These are phyloP conservation scores for Lasiosphaeria miniovina DNA, from an alignment of 495 filamentous ascomycete species.

Conservation along the genomic window DNA sequence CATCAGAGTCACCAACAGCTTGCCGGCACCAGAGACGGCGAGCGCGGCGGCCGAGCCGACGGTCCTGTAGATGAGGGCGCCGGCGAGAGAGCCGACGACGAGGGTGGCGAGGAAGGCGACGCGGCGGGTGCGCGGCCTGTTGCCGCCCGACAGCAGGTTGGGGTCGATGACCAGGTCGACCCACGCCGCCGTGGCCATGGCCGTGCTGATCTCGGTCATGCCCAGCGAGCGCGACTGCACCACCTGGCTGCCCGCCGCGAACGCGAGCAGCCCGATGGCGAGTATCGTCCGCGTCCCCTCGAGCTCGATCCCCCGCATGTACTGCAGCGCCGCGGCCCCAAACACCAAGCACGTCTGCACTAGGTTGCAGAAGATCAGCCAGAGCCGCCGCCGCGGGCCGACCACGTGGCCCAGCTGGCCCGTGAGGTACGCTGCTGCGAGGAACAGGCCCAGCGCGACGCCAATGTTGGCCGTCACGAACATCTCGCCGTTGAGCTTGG, in stretches of 20 bases:
- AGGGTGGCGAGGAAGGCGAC: slow-evolving; percentile 50
- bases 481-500: slow-evolving; percentile 44
- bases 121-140: slow-evolving; percentile 51
- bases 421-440: slow-evolving; percentile 50
- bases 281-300: slow-evolving; percentile 37
- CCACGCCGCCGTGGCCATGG: slow-evolving; percentile 65
- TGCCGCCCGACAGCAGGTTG: slow-evolving; percentile 39
- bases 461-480: slow-evolving; percentile 53
- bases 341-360: slow-evolving; percentile 56
- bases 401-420: slow-evolving; percentile 56
- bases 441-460: slow-evolving; percentile 52
- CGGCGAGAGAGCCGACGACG: slow-evolving; percentile 51
- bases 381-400: slow-evolving; percentile 47
- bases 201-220: slow-evolving; percentile 63
- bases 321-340: slow-evolving; percentile 47
- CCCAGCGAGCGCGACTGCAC: slow-evolving; percentile 52
- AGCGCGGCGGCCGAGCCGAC: slow-evolving; percentile 43
- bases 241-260: slow-evolving; percentile 57
- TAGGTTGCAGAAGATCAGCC: slow-evolving; percentile 51
- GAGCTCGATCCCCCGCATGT: slow-evolving; percentile 29
- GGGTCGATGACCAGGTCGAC: slow-evolving; percentile 58
- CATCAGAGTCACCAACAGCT: slow-evolving; percentile 43
- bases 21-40: slow-evolving; percentile 42
- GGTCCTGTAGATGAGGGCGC: slow-evolving; percentile 46
- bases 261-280: slow-evolving; percentile 51